Conservation (phyloP, 768 basidiomycete genomes). For the Tulasnella sp. region DNA sequence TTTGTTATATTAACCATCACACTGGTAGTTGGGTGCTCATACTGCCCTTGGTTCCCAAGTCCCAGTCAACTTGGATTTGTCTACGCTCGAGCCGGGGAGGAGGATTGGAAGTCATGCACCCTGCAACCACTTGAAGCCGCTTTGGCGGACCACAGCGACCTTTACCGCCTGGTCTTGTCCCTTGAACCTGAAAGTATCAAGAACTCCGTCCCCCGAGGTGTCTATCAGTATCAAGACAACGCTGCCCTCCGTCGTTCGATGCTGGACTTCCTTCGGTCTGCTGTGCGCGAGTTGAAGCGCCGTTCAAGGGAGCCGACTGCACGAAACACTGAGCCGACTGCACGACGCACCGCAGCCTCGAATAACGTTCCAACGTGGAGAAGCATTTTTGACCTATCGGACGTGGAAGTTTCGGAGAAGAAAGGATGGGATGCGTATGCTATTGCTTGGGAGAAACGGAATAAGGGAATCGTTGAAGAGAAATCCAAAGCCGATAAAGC, state of each 20-base stretch:
- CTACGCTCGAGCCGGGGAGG: not conserved
- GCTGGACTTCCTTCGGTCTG: conserved; percentile 25
- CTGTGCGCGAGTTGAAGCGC: conserved; percentile 18
- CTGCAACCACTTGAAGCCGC: conserved; percentile 29
- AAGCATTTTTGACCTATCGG: not conserved
- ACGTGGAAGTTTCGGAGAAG: not conserved
- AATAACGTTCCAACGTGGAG: not conserved
- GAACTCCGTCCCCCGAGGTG: not conserved
- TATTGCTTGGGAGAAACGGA: not conserved
- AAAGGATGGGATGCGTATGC: conserved; percentile 13
- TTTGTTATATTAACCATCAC: not conserved
- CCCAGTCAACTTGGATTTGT: not conserved
- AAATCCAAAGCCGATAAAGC: not conserved
- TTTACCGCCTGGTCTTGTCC: conserved; percentile 27
- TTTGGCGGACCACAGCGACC: conserved; percentile 25
- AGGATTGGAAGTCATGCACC: not conserved
- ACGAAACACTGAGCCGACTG: not conserved
- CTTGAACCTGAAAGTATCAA: conserved; percentile 26
- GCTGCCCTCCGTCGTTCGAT: conserved; percentile 8
- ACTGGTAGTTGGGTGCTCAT: not conserved
- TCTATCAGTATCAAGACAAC: not conserved
- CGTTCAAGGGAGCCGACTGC: not conserved
- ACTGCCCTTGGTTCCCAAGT: not conserved
- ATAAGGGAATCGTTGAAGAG: not conserved
- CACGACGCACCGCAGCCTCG: too few species aligned